Evolutionary conservation across 2,329 filamentous ascomycete genomes (phyloP).

Genomic region (Paecilomyces sp.): DNA sequence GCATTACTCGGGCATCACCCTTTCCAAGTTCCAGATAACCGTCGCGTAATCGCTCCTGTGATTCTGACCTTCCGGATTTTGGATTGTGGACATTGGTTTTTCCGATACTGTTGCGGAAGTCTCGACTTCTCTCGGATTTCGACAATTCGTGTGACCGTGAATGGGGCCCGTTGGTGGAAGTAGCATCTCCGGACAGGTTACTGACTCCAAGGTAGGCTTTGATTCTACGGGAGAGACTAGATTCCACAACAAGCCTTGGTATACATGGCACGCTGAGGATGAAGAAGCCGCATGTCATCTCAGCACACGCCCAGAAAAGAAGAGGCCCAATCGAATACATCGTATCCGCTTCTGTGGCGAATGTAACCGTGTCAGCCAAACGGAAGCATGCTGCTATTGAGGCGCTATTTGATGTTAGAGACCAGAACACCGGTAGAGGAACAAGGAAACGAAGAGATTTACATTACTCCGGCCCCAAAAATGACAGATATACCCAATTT

Average conservation of each 20-base stretch:
- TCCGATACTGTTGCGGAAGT: background rate
- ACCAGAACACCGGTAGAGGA: background rate
- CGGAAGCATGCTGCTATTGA: background rate
- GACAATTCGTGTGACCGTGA: background rate
- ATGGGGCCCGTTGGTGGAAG: background rate
- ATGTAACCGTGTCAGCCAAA: background rate
- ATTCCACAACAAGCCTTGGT: conserved; percentile 29
- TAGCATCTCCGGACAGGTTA: background rate
- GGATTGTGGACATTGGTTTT: background rate
- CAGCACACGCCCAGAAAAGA: conserved; percentile 38
- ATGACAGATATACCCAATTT: background rate
- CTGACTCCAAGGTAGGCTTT: background rate
- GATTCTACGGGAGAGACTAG: conserved; percentile 3
- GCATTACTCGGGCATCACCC: background rate
- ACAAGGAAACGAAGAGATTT: background rate
- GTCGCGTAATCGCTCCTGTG: background rate
- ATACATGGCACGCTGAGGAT: conserved; percentile 33
- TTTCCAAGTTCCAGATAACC: background rate
- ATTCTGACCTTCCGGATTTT: background rate
- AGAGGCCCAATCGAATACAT: conserved; percentile 34
- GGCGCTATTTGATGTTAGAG: background rate
- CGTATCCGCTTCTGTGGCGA: conserved; percentile 6
- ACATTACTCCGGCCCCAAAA: background rate
- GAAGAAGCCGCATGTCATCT: conserved; percentile 42
- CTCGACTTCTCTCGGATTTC: background rate